phyloP scores from a whole-genome alignment of 2,329 filamentous ascomycete species.

The Aspergillus eucalypticola region DNA sequence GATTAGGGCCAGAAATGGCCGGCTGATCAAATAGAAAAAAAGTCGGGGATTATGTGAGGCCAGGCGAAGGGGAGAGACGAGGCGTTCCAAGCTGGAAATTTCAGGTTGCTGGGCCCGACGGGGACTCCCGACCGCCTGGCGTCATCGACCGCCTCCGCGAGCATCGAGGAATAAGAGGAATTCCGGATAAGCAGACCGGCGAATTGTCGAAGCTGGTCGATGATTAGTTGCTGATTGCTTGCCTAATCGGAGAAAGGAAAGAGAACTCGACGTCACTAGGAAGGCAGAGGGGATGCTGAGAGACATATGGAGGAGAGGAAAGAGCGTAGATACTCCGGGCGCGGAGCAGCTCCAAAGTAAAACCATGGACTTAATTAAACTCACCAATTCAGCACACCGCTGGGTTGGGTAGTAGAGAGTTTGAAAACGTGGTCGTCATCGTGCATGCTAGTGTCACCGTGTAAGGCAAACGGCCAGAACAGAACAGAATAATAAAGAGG shows the following conservation, averaged over 20 bases:
- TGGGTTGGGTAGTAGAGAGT: neutral
- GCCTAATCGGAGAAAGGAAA: neutral
- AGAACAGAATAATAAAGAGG: neutral
- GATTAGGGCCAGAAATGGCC: neutral
- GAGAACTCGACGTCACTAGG: neutral
- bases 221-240: neutral
- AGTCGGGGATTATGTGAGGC: neutral
- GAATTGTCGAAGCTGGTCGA: neutral
- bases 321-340: neutral
- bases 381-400: neutral
- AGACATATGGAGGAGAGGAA: neutral
- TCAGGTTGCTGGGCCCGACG: neutral
- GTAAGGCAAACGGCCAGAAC: neutral
- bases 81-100: conserved; percentile 1
- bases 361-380: neutral
- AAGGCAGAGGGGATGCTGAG: neutral
- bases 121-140: conserved; percentile 18
- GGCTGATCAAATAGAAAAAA: neutral
- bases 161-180: neutral
- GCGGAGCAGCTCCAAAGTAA: neutral
- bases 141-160: conserved; percentile 1
- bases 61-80: neutral
- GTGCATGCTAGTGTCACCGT: neutral
- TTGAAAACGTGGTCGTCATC: neutral
- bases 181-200: neutral